phyloP scores from a whole-genome alignment of 2,329 filamentous ascomycete genomes.

The Mollisiaceae sp. region DNA sequence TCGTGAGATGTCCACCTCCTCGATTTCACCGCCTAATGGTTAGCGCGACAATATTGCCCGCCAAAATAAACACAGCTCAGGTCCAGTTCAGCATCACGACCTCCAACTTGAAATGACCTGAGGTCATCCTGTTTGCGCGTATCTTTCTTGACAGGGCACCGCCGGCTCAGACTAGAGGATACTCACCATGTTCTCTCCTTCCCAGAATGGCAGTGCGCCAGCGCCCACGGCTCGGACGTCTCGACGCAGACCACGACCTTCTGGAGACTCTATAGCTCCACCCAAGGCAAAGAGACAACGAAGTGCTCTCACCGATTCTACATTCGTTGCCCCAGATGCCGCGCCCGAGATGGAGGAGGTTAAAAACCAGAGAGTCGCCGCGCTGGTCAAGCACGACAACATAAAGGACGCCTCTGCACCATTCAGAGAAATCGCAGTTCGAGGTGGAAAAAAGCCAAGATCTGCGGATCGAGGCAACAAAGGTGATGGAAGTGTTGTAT shows the following conservation, averaged over 20 bases:
- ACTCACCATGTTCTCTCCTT: slow-evolving; percentile 62
- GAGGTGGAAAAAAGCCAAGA: slow-evolving; percentile 64
- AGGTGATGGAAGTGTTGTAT: slow-evolving; percentile 68
- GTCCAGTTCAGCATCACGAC: neutral
- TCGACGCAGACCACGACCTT: slow-evolving; percentile 63
- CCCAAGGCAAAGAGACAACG: slow-evolving; percentile 69
- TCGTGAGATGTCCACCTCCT: neutral
- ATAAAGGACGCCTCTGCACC: slow-evolving; percentile 35
- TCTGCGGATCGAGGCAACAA: slow-evolving; percentile 70
- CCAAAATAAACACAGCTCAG: neutral
- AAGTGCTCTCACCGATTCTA: slow-evolving; percentile 61
- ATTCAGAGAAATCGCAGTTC: slow-evolving; percentile 58
- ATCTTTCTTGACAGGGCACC: slow-evolving; percentile 1
- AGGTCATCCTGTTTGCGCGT: slow-evolving; percentile 5
- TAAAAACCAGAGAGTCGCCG: slow-evolving; percentile 54
- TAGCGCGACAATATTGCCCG: neutral
- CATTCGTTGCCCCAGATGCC: slow-evolving; percentile 54
- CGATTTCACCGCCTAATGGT: neutral
- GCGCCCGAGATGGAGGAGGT: slow-evolving; percentile 61
- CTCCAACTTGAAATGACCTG: slow-evolving; percentile 18
- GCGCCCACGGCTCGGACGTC: slow-evolving; percentile 62
- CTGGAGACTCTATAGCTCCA: slow-evolving; percentile 53
- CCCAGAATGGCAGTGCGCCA: slow-evolving; percentile 53
- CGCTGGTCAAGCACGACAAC: slow-evolving; percentile 46
- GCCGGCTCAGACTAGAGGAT: neutral